Evolutionary conservation across 2,329 filamentous ascomycete genomes (phyloP).

Genomic region (Apiospora rasikravindrae): DNA sequence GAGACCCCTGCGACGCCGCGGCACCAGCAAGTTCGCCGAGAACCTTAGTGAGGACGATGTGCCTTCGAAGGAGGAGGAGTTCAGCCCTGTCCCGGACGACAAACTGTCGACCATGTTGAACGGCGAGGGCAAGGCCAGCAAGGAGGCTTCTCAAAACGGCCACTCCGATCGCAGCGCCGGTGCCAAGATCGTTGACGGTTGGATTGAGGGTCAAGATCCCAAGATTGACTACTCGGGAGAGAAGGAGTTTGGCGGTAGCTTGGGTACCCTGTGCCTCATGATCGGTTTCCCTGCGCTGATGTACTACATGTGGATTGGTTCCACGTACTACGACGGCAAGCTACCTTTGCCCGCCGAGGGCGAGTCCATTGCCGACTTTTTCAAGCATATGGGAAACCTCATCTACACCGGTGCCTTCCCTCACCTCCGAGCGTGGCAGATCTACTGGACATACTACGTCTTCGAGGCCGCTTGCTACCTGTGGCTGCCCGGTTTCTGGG

Average conservation of each 20-base stretch:
- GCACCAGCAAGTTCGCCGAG: slow-evolving; percentile 55
- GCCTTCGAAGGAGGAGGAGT: slow-evolving; percentile 29
- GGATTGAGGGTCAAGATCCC: slow-evolving; percentile 63
- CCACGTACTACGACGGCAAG: slow-evolving; percentile 88
- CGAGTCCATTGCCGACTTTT: slow-evolving; percentile 74
- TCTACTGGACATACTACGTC: slow-evolving; percentile 94
- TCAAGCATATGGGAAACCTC: slow-evolving; percentile 70
- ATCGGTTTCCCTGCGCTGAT: slow-evolving; percentile 90
- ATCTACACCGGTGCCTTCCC: slow-evolving; percentile 88
- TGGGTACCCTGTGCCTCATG: slow-evolving; percentile 86
- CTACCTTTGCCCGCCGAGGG: slow-evolving; percentile 71
- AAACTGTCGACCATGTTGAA: slow-evolving; percentile 31
- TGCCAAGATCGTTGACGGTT: slow-evolving; percentile 57
- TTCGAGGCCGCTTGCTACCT: slow-evolving; percentile 86
- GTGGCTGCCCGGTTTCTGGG: slow-evolving; percentile 83
- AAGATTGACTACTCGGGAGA: slow-evolving; percentile 67
- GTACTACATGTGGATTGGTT: slow-evolving; percentile 99
- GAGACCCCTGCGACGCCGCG: slow-evolving; percentile 50
- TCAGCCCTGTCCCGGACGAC: slow-evolving; percentile 35
- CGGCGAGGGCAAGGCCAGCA: slow-evolving; percentile 32
- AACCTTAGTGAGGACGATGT: slow-evolving; percentile 49
- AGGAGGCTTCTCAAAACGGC: slow-evolving; percentile 20
- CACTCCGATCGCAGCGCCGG: slow-evolving; percentile 34
- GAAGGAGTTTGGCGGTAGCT: slow-evolving; percentile 86
- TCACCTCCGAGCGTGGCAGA: slow-evolving; percentile 79